Conservation (phyloP, 75 land plant species). For the Isoetes taiwanensis region DNA sequence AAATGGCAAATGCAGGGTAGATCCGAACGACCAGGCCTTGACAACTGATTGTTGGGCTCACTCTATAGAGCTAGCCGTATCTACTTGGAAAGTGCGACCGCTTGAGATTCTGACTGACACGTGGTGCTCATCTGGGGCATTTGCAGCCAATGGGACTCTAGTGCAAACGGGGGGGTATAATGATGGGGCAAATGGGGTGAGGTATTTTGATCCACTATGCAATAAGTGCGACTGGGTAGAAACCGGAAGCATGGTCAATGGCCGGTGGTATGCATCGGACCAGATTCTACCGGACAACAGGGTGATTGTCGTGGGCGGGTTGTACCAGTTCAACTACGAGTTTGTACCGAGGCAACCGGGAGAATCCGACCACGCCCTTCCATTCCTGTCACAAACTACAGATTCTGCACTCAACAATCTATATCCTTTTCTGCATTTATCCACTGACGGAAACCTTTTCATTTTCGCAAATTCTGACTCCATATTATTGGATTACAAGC, state of each 20-base stretch:
- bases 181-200: slow-evolving; percentile 9
- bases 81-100: slow-evolving; percentile 6
- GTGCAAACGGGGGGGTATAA: slow-evolving; percentile 18
- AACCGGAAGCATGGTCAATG: neutral
- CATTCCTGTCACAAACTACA: slow-evolving; percentile 32
- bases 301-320: slow-evolving; percentile 39
- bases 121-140: slow-evolving; percentile 24
- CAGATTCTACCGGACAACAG: slow-evolving; percentile 12
- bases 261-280: slow-evolving; percentile 13
- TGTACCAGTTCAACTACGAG: slow-evolving; percentile 53
- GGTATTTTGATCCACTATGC: slow-evolving; percentile 6
- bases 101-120: slow-evolving; percentile 17
- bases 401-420: too few relatives aligned
- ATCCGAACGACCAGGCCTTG: slow-evolving; percentile 27
- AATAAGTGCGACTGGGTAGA: neutral
- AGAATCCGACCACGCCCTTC: slow-evolving; percentile 7
- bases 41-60: slow-evolving; percentile 59
- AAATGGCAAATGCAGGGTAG: slow-evolving; percentile 25
- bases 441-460: slow-evolving; percentile 21
- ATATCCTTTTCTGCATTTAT: slow-evolving; percentile 23
- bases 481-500: slow-evolving; percentile 36
- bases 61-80: slow-evolving; percentile 24
- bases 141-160: slow-evolving; percentile 10
- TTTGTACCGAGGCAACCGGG: slow-evolving; percentile 29
- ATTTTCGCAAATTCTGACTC: slow-evolving; percentile 49